These are phyloP conservation scores for Eremomyces bilateralis DNA, from an alignment of 495 filamentous ascomycete species.

Conservation along the genomic window DNA sequence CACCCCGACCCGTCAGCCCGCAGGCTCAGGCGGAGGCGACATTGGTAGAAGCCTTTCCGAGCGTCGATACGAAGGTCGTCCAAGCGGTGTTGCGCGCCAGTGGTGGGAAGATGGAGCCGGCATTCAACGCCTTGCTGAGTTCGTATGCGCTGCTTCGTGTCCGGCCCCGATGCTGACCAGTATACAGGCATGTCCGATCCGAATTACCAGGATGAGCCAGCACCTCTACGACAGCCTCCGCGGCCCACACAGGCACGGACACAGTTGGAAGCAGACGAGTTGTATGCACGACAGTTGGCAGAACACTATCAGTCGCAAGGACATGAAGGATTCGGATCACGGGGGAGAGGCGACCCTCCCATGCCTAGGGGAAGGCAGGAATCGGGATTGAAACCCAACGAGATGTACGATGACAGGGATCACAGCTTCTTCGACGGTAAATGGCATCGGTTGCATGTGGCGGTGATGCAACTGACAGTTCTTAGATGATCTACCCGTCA, in stretches of 20 bases:
- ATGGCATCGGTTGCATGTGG: constrained; percentile 1
- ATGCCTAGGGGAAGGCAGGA: constrained; percentile 7
- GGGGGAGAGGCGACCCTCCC: constrained; percentile 9
- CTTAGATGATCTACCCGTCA: constrained; percentile 74
- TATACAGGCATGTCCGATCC: constrained; percentile 81
- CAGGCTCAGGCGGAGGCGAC: constrained; percentile 70
- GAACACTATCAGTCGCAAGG: constrained; percentile 55
- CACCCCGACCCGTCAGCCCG: constrained; percentile 64
- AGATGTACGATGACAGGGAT: constrained; percentile 34
- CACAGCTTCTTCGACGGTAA: constrained; percentile 77
- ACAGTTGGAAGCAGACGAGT: constrained; percentile 75
- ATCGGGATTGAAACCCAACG: constrained; percentile 18
- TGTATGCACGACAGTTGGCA: constrained; percentile 81
- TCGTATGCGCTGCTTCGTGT: constrained; percentile 11
- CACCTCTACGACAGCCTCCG: constrained; percentile 23
- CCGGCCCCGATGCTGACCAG: not conserved
- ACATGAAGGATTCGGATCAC: constrained; percentile 11
- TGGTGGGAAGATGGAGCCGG: constrained; percentile 70
- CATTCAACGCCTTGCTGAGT: constrained; percentile 89
- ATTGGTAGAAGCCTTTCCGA: constrained; percentile 82
- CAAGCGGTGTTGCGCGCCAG: constrained; percentile 77
- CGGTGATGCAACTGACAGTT: constrained; percentile 5
- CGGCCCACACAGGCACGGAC: constrained; percentile 26
- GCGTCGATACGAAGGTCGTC: constrained; percentile 58
- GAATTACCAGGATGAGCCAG: constrained; percentile 43